Conservation (phyloP, 257 asterid genomes). For the Coffea eugenioides region DNA sequence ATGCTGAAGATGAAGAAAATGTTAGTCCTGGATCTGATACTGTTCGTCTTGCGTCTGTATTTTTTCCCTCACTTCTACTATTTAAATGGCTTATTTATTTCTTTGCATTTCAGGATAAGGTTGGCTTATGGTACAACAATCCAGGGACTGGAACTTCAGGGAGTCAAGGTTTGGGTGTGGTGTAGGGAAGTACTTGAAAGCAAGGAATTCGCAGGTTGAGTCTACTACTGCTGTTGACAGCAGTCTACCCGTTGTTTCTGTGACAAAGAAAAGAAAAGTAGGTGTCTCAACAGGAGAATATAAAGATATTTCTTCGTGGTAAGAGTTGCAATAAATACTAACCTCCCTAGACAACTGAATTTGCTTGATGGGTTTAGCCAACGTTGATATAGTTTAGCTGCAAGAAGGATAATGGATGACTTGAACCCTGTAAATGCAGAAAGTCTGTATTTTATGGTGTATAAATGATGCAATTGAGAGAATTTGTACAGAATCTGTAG, state of each 20-base stretch:
- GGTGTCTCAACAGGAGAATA: conserved; percentile 46
- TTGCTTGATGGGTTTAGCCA: neutral
- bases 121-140: too few relatives aligned
- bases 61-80: too few relatives aligned
- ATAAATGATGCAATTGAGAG: too few relatives aligned
- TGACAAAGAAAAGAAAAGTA: conserved; percentile 66
- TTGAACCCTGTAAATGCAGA: neutral
- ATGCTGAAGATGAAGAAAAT: conserved; percentile 62
- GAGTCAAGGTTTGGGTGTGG: conserved; percentile 51
- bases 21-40: conserved; percentile 36
- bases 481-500: too few relatives aligned
- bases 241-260: conserved; percentile 41
- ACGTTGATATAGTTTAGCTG: neutral
- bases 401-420: neutral
- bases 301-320: conserved; percentile 84
- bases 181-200: conserved; percentile 76
- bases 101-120: too few relatives aligned
- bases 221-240: conserved; percentile 35
- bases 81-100: too few relatives aligned
- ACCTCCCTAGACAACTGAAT: neutral
- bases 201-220: conserved; percentile 37
- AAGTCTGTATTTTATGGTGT: neutral
- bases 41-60: neutral
- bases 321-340: conserved; percentile 12
- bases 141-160: too few relatives aligned